Base-by-base conservation (phyloP, 352 stramenopile genomes). In the Hyaloperonospora brassicae region DNA sequence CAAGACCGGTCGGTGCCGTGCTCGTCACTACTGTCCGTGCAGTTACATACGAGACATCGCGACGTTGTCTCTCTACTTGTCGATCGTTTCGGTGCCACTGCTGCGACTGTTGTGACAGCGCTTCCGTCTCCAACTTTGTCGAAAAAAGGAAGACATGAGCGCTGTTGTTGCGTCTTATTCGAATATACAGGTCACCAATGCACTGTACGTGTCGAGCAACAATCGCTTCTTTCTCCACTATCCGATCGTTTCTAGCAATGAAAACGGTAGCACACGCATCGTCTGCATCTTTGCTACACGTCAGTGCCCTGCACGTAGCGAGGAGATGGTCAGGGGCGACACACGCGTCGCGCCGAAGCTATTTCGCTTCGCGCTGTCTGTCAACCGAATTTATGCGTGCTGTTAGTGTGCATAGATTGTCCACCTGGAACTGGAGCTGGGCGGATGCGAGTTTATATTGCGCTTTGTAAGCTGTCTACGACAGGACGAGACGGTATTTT, bases 321-420 rank as follows among this genome's bases (percentile, higher is more conserved):
- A 23, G 25, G 0, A 21, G 12, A 1, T 3, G 0, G 17, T 34
- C 42, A 31, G 11, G 9, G 13, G 35, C 9, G 1, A 13, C 54
- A 41, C 27, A 66, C 44, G 34, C 41, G 51, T 55, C 64, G 57
- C 56, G 42, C 57, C 56, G 64, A 76, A 75, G 60, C 51, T 75
- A 72, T 75, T 67, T 61, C 45, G 50, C 56, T 21, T 5, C 9
- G 34, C 56, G 52, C 34, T 13, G 40, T 55, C 11, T 46, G n/a
- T 17, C 24, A 2, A 22, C 12, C 30, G 46, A 67, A 70, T 64
- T 62, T 71, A 65, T 68, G 31, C 47, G 9, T 55, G 30, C 2
- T 47, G 36, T 23, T 50, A 46, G 52, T 64, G 41, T 36, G 55
- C 50, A 49, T 47, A 58, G 59, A 66, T 62, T 39, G 62, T 55